Conservation (phyloP, 495 filamentous ascomycete species). For the Terfezia claveryi region DNA sequence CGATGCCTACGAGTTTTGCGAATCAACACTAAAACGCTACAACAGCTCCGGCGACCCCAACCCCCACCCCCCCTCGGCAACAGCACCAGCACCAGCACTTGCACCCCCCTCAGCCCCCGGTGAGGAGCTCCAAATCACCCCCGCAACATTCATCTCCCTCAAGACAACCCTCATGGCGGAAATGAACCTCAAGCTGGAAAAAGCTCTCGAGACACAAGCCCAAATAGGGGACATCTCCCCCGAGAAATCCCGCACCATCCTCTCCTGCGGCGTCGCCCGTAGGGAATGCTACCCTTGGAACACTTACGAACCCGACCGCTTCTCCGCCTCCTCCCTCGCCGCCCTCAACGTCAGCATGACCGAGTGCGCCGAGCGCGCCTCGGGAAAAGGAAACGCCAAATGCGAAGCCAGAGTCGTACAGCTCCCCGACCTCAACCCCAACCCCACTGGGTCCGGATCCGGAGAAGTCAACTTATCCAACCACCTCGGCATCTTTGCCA, state of each 20-base stretch:
- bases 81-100: neutral
- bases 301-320: constrained; percentile 62
- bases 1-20: neutral
- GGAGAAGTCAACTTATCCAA: constrained; percentile 20
- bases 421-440: constrained; percentile 37
- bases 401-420: constrained; percentile 48
- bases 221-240: neutral
- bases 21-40: neutral
- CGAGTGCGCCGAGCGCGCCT: constrained; percentile 37
- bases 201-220: neutral
- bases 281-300: constrained; percentile 94
- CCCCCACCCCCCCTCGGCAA: neutral
- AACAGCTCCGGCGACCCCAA: neutral
- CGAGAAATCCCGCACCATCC: neutral
- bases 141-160: neutral
- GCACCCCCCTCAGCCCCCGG: neutral
- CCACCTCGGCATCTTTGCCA: constrained; percentile 78
- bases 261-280: constrained; percentile 20
- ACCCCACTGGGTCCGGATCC: constrained; percentile 26
- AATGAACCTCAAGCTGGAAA: neutral
- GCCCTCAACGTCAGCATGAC: constrained; percentile 44
- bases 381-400: constrained; percentile 19
- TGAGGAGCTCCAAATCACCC: neutral
- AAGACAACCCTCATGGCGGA: neutral
- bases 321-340: constrained; percentile 40